phyloP scores from a whole-genome alignment of 768 basidiomycete species.

The Trametes cingulata region DNA sequence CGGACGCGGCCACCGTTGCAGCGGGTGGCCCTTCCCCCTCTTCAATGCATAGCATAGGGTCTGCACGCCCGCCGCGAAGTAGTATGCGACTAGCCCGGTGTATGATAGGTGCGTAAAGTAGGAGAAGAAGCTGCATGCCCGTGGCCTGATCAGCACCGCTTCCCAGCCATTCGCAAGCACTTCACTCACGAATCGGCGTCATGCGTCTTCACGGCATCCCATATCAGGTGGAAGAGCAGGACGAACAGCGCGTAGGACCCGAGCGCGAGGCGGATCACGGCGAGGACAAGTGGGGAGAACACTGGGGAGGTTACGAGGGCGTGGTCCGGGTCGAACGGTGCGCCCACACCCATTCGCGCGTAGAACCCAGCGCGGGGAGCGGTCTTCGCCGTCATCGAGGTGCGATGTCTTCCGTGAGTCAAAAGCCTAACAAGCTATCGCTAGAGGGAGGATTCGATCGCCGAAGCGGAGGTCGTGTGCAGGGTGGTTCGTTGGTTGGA shows the following conservation, averaged over 20 bases:
- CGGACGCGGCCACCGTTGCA: slow-evolving; percentile 58
- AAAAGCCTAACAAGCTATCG: not conserved
- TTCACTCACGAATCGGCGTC: slow-evolving; percentile 36
- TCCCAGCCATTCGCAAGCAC: not conserved
- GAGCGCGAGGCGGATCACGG: slow-evolving; percentile 45
- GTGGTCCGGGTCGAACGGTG: slow-evolving; percentile 43
- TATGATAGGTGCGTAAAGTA: slow-evolving; percentile 69
- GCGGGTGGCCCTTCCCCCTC: slow-evolving; percentile 42
- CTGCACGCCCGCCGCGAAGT: slow-evolving; percentile 58
- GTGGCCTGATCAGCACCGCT: not conserved
- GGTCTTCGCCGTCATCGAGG: slow-evolving; percentile 1
- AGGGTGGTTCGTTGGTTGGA: not conserved
- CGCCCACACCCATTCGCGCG: slow-evolving; percentile 35
- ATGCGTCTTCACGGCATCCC: slow-evolving; percentile 33
- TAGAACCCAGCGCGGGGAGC: slow-evolving; percentile 18
- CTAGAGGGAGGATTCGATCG: not conserved
- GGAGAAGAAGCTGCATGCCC: slow-evolving; percentile 51
- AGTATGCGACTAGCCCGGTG: slow-evolving; percentile 62
- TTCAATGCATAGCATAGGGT: slow-evolving; percentile 44
- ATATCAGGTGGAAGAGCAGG: slow-evolving; percentile 41
- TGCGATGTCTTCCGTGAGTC: not conserved
- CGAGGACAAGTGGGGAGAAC: slow-evolving; percentile 47
- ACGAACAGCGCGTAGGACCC: slow-evolving; percentile 53
- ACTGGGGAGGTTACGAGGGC: slow-evolving; percentile 51
- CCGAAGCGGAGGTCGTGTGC: not conserved